Evolutionary conservation across 192 early-diverging fungal species (phyloP).

Genomic region (Physocladia obscura): DNA sequence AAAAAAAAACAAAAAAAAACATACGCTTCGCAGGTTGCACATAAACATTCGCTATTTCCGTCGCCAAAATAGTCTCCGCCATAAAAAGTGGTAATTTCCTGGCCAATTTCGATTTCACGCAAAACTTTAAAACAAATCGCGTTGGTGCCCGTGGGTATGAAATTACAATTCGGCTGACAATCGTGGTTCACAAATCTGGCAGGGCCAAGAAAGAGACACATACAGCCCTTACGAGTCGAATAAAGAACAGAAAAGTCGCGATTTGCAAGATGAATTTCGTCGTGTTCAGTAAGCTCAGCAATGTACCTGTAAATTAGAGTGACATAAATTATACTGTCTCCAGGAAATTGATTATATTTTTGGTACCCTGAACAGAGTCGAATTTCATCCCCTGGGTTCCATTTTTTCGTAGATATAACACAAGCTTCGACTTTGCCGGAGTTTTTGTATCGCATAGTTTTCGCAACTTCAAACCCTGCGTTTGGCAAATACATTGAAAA

Average conservation of each 20-base stretch:
- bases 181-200: constrained; percentile 78
- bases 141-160: constrained; percentile 38
- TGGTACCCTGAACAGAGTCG: constrained; percentile 43
- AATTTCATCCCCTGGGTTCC: constrained; percentile 52
- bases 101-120: constrained; percentile 61
- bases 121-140: constrained; percentile 69
- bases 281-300: constrained; percentile 48
- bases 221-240: constrained; percentile 52
- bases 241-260: constrained; percentile 72
- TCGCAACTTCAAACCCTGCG: constrained; percentile 66
- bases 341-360: too few species aligned
- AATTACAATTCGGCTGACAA: constrained; percentile 64
- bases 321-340: too few species aligned
- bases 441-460: constrained; percentile 55
- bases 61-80: constrained; percentile 68
- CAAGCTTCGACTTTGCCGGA: constrained; percentile 53
- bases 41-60: constrained; percentile 68
- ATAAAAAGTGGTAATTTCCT: constrained; percentile 72
- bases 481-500: constrained; percentile 62
- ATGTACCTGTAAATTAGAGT: too few species aligned
- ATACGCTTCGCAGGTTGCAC: constrained; percentile 69
- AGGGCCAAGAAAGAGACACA: constrained; percentile 69
- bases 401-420: constrained; percentile 47
- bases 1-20: constrained; percentile 1
- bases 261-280: constrained; percentile 43